Conservation (phyloP, 345 rosid species). For the Odontarrhena argentea region DNA sequence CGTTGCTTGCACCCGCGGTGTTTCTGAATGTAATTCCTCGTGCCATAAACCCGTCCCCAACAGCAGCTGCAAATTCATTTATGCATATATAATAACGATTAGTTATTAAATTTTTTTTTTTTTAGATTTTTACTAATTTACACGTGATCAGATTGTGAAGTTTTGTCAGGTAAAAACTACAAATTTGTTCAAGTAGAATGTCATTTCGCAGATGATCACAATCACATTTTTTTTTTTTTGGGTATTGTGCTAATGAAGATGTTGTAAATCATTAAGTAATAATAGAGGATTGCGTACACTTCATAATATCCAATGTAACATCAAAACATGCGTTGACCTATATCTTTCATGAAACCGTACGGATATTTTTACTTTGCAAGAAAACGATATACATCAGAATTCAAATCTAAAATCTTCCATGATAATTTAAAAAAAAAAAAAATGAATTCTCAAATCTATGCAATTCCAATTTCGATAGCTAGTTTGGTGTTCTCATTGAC, state of each 20-base stretch:
- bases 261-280: constrained; percentile 3
- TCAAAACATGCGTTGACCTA: constrained; percentile 2
- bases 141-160: too few relatives aligned
- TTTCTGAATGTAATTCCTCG: constrained; percentile 63
- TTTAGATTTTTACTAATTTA: background rate
- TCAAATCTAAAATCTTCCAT: background rate
- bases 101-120: background rate
- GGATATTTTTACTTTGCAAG: background rate
- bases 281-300: constrained; percentile 23
- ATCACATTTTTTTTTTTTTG: too few relatives aligned
- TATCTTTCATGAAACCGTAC: background rate
- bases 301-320: background rate
- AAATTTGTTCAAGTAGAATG: background rate
- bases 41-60: constrained; percentile 63
- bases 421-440: too few relatives aligned
- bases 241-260: background rate
- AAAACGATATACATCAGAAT: background rate
- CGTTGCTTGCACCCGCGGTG: constrained; percentile 68
- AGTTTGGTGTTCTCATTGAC: constrained; percentile 20
- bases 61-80: constrained; percentile 49
- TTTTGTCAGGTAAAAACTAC: too few relatives aligned
- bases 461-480: background rate
- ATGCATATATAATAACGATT: background rate
- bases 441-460: too few relatives aligned
- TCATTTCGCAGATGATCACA: background rate